Evolutionary conservation across 1,284 basidiomycete species (phyloP).

Genomic region (Naganishia albida): DNA sequence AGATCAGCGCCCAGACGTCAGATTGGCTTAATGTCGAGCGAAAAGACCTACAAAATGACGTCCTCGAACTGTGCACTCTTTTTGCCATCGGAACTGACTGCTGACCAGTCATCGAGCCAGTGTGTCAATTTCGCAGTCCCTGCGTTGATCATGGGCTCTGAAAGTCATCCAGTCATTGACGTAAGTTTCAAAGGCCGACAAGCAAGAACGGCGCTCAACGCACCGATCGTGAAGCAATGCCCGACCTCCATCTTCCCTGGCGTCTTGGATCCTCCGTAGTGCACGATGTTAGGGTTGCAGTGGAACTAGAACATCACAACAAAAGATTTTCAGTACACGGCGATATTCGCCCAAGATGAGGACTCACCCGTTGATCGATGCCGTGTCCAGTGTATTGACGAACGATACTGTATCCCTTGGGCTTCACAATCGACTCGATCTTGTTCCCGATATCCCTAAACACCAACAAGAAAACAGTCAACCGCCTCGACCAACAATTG

Average conservation of each 20-base stretch:
- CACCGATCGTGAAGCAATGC: slow-evolving; percentile 56
- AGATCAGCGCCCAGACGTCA: slow-evolving; percentile 35
- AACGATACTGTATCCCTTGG: slow-evolving; percentile 78
- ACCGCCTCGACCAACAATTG: slow-evolving; percentile 50
- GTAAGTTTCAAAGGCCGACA: background rate
- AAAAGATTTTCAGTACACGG: slow-evolving; percentile 22
- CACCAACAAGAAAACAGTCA: background rate
- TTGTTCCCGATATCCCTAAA: slow-evolving; percentile 54
- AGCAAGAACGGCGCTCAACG: background rate
- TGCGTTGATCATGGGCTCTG: slow-evolving; percentile 83
- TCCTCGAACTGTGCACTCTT: slow-evolving; percentile 94
- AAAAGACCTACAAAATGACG: slow-evolving; percentile 70
- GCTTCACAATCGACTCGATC: slow-evolving; percentile 74
- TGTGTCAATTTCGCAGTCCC: slow-evolving; percentile 66
- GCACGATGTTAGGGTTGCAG: slow-evolving; percentile 53
- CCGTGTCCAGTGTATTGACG: slow-evolving; percentile 90
- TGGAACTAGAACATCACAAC: slow-evolving; percentile 44
- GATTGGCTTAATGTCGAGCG: slow-evolving; percentile 14
- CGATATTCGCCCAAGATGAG: background rate
- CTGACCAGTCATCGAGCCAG: slow-evolving; percentile 93
- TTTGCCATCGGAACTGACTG: slow-evolving; percentile 83
- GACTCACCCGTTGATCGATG: slow-evolving; percentile 73
- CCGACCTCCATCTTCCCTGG: slow-evolving; percentile 56
- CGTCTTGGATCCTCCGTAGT: slow-evolving; percentile 55
- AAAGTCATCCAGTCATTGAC: slow-evolving; percentile 5